Conservation (phyloP, 352 stramenopile species). For the Pythium volutum region DNA sequence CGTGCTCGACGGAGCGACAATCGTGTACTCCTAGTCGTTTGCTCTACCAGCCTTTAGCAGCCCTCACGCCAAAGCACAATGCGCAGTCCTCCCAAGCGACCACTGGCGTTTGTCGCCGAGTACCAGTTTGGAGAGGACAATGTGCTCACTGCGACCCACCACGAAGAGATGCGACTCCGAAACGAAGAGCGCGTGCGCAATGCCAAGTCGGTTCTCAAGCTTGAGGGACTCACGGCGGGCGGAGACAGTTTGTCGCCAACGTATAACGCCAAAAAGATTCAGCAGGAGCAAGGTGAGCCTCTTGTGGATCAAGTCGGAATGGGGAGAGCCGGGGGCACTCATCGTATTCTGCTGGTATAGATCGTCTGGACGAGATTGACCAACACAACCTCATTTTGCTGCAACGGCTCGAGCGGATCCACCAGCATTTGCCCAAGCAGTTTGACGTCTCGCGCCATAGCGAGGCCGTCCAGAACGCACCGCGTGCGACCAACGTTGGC, state of each 20-base stretch:
- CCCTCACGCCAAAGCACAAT: constrained; percentile 28
- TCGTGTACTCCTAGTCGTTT: background rate
- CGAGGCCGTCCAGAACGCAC: constrained; percentile 37
- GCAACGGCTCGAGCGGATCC: constrained; percentile 49
- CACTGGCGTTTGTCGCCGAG: constrained; percentile 54
- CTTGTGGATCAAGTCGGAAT: background rate
- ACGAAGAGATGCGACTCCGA: constrained; percentile 44
- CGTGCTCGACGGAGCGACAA: background rate
- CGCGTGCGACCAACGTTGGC: constrained; percentile 32
- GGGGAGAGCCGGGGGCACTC: background rate
- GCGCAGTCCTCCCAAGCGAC: constrained; percentile 40
- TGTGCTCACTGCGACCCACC: constrained; percentile 45
- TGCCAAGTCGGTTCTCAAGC: constrained; percentile 37
- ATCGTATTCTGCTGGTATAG: constrained; percentile 16
- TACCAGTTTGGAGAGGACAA: constrained; percentile 69
- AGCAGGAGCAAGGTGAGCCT: constrained; percentile 51
- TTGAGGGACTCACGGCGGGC: constrained; percentile 28
- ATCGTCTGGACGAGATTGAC: constrained; percentile 44
- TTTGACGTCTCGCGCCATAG: constrained; percentile 61
- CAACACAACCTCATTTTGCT: constrained; percentile 53
- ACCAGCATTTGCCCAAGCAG: constrained; percentile 47
- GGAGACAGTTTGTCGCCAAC: constrained; percentile 26
- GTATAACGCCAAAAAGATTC: constrained; percentile 55
- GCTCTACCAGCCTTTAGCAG: background rate
- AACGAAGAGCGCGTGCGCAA: constrained; percentile 47